Conservation (phyloP, 2,329 filamentous ascomycete species). For the Ascochyta clinopodiicola region DNA sequence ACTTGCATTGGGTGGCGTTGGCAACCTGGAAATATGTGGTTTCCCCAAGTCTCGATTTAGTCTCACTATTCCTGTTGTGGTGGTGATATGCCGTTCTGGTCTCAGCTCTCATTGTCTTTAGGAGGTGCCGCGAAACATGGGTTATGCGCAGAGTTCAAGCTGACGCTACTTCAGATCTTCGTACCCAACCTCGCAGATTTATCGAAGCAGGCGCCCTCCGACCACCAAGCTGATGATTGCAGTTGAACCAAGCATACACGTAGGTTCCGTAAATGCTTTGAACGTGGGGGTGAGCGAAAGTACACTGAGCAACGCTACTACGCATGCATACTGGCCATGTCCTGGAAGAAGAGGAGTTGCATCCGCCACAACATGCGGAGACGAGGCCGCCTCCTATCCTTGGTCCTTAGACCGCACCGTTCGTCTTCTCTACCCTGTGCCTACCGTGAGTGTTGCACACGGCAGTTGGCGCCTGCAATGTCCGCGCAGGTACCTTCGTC, state of each 20-base stretch:
- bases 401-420: neutral
- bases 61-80: neutral
- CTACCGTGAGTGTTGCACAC: neutral
- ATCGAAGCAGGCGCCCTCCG: too few relatives aligned
- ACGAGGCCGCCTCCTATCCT: neutral
- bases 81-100: neutral
- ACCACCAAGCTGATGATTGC: too few relatives aligned
- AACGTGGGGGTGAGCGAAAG: too few relatives aligned
- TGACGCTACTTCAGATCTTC: too few relatives aligned
- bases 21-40: neutral
- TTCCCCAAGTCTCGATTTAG: neutral
- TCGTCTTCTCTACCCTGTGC: neutral
- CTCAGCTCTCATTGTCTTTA: neutral
- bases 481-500: neutral
- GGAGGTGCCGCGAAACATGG: too few relatives aligned
- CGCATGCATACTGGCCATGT: neutral
- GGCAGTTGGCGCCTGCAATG: neutral
- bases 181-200: too few relatives aligned
- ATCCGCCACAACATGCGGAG: neutral
- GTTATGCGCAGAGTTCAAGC: too few relatives aligned
- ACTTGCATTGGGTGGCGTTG: slow-evolving; percentile 17
- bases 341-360: neutral
- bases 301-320: too few relatives aligned
- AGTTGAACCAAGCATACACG: too few relatives aligned
- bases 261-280: too few relatives aligned